Evolutionary conservation across 2,329 filamentous ascomycete species (phyloP).

Genomic region (Epichloe gansuensis): DNA sequence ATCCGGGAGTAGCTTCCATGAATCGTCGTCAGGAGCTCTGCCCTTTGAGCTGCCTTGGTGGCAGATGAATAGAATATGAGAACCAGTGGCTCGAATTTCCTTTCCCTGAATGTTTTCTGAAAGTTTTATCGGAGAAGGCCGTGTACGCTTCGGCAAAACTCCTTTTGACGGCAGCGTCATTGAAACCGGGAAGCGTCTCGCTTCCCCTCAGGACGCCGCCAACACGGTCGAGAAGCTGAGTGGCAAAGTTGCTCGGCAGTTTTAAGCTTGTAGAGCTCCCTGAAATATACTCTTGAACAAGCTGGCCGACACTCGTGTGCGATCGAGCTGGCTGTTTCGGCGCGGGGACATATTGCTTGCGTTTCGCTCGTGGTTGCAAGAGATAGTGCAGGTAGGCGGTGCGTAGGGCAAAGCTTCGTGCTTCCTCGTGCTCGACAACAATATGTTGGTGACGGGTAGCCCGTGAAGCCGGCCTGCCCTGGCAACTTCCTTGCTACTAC

Average conservation of each 20-base stretch:
- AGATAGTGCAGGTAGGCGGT: conserved; percentile 88
- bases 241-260: conserved; percentile 43
- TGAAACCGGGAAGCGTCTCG: conserved; percentile 78
- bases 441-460: conserved; percentile 27
- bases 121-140: conserved; percentile 83
- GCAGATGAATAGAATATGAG: conserved; percentile 95
- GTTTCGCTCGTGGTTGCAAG: conserved; percentile 78
- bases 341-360: conserved; percentile 70
- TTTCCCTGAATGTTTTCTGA: conserved; percentile 82
- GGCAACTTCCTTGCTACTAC: conserved; percentile 30
- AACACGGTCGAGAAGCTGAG: conserved; percentile 55
- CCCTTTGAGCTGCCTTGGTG: conserved; percentile 71
- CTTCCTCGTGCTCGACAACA: conserved; percentile 59
- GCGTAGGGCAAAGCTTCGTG: conserved; percentile 82
- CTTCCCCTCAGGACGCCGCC: conserved; percentile 69
- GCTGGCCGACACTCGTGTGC: conserved; percentile 67
- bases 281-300: conserved; percentile 74
- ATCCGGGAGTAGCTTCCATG: conserved; percentile 86
- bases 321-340: conserved; percentile 47
- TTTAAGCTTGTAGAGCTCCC: conserved; percentile 38
- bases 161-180: conserved; percentile 80
- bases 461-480: conserved; percentile 31
- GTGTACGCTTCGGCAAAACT: conserved; percentile 94
- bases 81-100: conserved; percentile 82
- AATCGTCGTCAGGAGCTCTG: conserved; percentile 67